A percentile compares a stretch with the other conserved stretches of the same genome.
phyloP scores from a whole-genome alignment of 83 land plant genomes.

The Thuja plicata region DNA sequence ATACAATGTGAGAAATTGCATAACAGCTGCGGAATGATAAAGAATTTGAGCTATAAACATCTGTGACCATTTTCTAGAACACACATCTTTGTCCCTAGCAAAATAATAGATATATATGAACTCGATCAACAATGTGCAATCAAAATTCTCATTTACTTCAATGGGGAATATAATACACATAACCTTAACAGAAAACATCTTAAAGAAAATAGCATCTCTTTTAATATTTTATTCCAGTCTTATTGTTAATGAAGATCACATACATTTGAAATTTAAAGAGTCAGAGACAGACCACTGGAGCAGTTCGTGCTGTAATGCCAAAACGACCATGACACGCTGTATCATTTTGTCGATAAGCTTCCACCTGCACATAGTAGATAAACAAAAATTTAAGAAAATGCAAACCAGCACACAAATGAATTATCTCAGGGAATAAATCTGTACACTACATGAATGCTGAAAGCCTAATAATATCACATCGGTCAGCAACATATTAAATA shows the following conservation, averaged over 20 bases:
- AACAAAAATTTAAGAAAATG: background rate
- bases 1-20: slow-evolving; percentile 3
- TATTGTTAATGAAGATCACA: background rate
- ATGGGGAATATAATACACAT: background rate
- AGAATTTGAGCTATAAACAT: slow-evolving; percentile 4
- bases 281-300: slow-evolving; percentile 69
- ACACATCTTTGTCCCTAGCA: background rate
- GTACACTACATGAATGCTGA: background rate
- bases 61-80: slow-evolving; percentile 12
- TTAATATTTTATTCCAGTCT: background rate
- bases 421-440: background rate
- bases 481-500: background rate
- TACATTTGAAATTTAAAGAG: background rate
- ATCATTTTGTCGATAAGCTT: slow-evolving; percentile 91
- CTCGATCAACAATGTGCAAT: background rate
- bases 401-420: background rate
- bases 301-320: slow-evolving; percentile 91
- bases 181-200: background rate
- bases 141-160: background rate
- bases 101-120: background rate
- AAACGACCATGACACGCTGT: slow-evolving; percentile 96
- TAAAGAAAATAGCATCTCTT: background rate
- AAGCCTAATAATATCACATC: background rate
- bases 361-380: slow-evolving; percentile 55
- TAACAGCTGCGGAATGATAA: background rate